These are phyloP conservation scores for Moricandia moricandioides DNA, from an alignment of 345 rosid genomes.

Conservation along the genomic window DNA sequence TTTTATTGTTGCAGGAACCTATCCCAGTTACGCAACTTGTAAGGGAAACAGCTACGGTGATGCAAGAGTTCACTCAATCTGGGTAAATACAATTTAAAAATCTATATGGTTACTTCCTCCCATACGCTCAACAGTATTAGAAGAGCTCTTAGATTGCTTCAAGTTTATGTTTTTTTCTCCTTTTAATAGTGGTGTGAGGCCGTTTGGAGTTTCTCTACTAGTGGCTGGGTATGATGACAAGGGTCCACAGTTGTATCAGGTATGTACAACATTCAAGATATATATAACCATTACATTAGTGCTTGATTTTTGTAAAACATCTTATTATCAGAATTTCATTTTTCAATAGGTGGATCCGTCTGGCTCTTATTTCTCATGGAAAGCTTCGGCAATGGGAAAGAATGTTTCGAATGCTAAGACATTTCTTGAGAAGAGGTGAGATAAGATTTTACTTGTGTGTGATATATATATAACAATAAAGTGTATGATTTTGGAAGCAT, in stretches of 20 bases:
- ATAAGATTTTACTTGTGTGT: neutral
- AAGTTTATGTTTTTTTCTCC: too few species aligned
- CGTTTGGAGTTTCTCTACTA: conserved; percentile 91
- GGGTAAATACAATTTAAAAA: conserved; percentile 51
- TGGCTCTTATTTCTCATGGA: conserved; percentile 99
- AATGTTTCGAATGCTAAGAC: conserved; percentile 98
- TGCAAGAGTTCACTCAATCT: conserved; percentile 97
- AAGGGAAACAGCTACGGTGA: conserved; percentile 97
- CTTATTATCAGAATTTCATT: neutral
- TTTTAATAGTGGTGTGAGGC: conserved; percentile 77
- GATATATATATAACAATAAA: neutral
- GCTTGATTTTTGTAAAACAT: too few species aligned
- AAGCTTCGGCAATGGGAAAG: conserved; percentile 99
- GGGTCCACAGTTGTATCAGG: conserved; percentile 97
- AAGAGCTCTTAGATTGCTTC: too few species aligned
- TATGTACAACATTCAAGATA: conserved; percentile 30
- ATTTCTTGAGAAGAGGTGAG: conserved; percentile 92
- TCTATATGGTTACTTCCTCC: neutral
- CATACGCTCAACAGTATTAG: neutral
- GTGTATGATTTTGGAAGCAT: conserved; percentile 5
- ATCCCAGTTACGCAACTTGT: conserved; percentile 96
- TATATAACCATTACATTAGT: too few species aligned
- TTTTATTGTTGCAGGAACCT: conserved; percentile 72
- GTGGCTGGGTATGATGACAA: conserved; percentile 95
- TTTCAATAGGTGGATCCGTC: conserved; percentile 84